Percentiles rank a stretch among this genome's conserved stretches.
Evolutionary conservation across 2,329 filamentous ascomycete genomes (phyloP).

Genomic region (Westerdykella ornata): DNA sequence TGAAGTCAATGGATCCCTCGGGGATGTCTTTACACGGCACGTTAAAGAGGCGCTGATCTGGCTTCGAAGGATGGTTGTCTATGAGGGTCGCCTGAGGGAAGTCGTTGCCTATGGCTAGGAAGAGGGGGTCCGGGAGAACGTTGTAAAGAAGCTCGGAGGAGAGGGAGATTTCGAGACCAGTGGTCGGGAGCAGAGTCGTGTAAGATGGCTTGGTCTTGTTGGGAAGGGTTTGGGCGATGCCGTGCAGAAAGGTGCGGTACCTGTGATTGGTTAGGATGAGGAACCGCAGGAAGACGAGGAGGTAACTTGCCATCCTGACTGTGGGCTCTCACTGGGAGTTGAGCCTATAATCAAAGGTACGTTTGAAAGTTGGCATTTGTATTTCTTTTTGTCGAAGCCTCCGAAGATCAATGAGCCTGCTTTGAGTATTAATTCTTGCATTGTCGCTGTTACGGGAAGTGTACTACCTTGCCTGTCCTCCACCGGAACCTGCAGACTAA

Average conservation of each 20-base stretch:
- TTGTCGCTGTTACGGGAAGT: too few species aligned
- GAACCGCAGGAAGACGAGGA: too few species aligned
- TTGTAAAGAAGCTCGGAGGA: conserved; percentile 1
- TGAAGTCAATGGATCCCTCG: conserved; percentile 1
- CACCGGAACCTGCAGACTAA: neutral
- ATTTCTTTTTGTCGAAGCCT: conserved; percentile 2
- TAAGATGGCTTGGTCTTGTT: neutral
- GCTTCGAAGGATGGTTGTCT: neutral
- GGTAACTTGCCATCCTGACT: too few species aligned
- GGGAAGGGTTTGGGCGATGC: neutral
- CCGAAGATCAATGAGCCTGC: conserved; percentile 1
- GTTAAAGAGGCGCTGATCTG: neutral
- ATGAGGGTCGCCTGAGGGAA: conserved; percentile 1
- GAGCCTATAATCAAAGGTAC: too few species aligned
- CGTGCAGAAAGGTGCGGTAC: neutral
- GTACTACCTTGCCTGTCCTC: neutral
- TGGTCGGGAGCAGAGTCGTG: neutral
- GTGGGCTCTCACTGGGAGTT: too few species aligned
- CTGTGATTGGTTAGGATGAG: neutral
- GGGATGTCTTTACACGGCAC: conserved; percentile 2
- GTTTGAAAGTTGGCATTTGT: neutral
- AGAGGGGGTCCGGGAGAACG: neutral
- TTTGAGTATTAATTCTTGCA: too few species aligned
- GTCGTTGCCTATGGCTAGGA: conserved; percentile 1
- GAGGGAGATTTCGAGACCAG: neutral